Conservation (phyloP, 2,329 filamentous ascomycete species). For the Emmonsiellopsis sp. region DNA sequence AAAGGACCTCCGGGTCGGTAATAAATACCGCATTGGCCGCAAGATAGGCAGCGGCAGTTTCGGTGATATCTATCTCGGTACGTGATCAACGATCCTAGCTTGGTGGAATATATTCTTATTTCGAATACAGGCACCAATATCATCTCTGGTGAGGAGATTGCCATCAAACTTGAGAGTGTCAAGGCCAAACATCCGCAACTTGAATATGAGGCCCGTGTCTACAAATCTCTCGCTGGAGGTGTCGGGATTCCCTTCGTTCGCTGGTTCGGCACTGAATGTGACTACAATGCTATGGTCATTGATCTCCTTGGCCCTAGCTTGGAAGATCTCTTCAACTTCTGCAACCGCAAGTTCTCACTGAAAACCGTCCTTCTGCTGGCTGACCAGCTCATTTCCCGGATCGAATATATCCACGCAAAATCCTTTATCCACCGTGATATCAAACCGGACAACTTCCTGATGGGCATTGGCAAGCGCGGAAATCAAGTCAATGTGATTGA, state of each 20-base stretch:
- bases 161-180: constrained; percentile 98
- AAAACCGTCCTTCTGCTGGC: constrained; percentile 96
- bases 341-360: constrained; percentile 98
- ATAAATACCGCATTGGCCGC: constrained; percentile 98
- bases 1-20: constrained; percentile 96
- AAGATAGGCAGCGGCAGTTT: constrained; percentile 98
- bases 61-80: constrained; percentile 91
- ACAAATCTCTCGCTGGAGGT: constrained; percentile 80
- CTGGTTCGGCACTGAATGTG: constrained; percentile 99
- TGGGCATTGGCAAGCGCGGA: constrained; percentile 97
- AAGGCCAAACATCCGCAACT: constrained; percentile 99
- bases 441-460: constrained; percentile 99
- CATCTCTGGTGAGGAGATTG: constrained; percentile 98
- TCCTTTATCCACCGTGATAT: constrained; percentile 99
- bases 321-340: constrained; percentile 99
- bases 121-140: constrained; percentile 75
- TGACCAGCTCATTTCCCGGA: constrained; percentile 96
- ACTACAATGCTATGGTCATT: constrained; percentile 99
- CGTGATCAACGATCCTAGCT: constrained; percentile 21
- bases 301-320: constrained; percentile 91
- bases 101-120: constrained; percentile 2
- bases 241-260: constrained; percentile 98
- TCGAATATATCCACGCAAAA: constrained; percentile 99
- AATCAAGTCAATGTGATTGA: constrained; percentile 99
- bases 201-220: constrained; percentile 93